A percentile compares a stretch with the other conserved stretches of the same genome.
phyloP scores from a whole-genome alignment of 805 yeast species.

The Clavispora santaluciae region DNA sequence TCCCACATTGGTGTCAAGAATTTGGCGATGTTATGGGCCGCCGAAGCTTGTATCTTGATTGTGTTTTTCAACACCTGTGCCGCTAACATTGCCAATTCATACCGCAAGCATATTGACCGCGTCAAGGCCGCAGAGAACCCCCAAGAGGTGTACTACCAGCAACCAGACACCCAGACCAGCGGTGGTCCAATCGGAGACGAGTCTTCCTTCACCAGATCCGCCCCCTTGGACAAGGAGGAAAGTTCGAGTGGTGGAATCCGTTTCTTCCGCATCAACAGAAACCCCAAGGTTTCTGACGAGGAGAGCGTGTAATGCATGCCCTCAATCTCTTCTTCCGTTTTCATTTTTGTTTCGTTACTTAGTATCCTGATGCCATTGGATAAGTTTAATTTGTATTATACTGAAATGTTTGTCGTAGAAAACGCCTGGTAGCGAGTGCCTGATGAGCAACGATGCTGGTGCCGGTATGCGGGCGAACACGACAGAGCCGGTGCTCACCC shows the following conservation, averaged over 20 bases:
- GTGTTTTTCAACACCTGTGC: conserved; percentile 51
- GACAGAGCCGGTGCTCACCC: no score
- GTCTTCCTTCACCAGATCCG: conserved; percentile 39
- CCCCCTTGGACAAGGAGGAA: conserved; percentile 34
- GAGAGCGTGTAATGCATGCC: conserved; percentile 33
- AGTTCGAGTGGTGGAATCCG: conserved; percentile 56
- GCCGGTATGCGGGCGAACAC: no score
- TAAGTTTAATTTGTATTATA: not conserved
- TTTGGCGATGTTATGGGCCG: conserved; percentile 68
- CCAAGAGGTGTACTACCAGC: conserved; percentile 18
- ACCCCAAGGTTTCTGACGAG: conserved; percentile 39
- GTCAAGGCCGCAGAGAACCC: conserved; percentile 24
- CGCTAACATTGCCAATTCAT: conserved; percentile 44
- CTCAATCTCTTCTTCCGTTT: not conserved
- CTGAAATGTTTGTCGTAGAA: not conserved
- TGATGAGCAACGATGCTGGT: not conserved
- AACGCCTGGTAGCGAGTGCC: no score
- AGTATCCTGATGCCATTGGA: not conserved
- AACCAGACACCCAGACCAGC: conserved; percentile 14
- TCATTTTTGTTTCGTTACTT: not conserved
- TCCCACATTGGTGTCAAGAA: conserved; percentile 53
- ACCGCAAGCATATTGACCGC: conserved; percentile 45
- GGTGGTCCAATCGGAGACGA: conserved; percentile 32
- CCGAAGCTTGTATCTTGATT: conserved; percentile 49
- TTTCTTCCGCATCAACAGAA: conserved; percentile 69